These are phyloP conservation scores for Babesia caballi DNA, from an alignment of 169 alveolate genomes.

Conservation along the genomic window DNA sequence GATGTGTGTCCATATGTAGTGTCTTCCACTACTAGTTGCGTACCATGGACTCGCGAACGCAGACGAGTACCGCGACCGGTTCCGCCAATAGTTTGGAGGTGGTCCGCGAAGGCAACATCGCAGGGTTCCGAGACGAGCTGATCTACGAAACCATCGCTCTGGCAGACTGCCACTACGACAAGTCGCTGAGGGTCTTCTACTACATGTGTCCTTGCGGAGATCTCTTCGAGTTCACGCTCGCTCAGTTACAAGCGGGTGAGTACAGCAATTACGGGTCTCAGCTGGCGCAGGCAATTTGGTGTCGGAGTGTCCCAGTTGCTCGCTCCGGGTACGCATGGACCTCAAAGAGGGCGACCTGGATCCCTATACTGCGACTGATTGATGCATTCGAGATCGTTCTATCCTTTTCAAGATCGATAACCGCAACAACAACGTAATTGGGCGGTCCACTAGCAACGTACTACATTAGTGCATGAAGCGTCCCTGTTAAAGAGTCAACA, in stretches of 20 bases:
- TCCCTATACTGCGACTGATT: neutral
- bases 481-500: constrained; percentile 3
- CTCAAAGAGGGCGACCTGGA: constrained; percentile 54
- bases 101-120: constrained; percentile 36
- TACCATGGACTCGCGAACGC: neutral
- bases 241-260: constrained; percentile 38
- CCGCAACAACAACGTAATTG: too few species aligned
- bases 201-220: constrained; percentile 65
- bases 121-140: constrained; percentile 43
- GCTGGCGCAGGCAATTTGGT: constrained; percentile 32
- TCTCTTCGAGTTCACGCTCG: constrained; percentile 45
- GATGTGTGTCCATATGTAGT: neutral
- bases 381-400: too few species aligned
- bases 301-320: constrained; percentile 68
- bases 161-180: constrained; percentile 59
- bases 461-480: too few species aligned
- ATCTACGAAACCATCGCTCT: constrained; percentile 51
- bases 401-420: too few species aligned
- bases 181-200: constrained; percentile 31
- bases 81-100: constrained; percentile 1
- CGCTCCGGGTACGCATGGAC: constrained; percentile 40
- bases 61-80: neutral
- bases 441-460: too few species aligned
- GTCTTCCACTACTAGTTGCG: neutral
- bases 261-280: neutral